A percentile compares a stretch with the other conserved stretches of the same genome.
phyloP scores from a whole-genome alignment of 2,329 filamentous ascomycete genomes.

The Sclerotinia borealis region DNA sequence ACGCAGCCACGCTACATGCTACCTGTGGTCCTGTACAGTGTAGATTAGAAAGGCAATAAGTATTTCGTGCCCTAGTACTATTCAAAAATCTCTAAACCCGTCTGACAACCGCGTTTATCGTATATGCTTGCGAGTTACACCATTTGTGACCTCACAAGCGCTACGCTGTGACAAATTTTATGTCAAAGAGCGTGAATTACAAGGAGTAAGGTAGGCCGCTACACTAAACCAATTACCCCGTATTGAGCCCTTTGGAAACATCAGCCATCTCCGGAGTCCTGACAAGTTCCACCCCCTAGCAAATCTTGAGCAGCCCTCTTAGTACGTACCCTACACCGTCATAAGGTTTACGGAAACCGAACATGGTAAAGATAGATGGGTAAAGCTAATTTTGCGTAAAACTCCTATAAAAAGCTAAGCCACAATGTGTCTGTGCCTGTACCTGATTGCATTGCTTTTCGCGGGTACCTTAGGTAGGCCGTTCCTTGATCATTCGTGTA shows the following conservation, averaged over 20 bases:
- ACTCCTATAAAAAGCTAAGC: conserved; percentile 7
- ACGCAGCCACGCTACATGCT: conserved; percentile 5
- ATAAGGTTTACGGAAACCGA: background rate
- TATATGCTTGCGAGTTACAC: conserved; percentile 1
- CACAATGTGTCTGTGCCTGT: conserved; percentile 7
- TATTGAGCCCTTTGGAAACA: background rate
- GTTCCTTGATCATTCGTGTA: background rate
- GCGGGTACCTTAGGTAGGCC: background rate
- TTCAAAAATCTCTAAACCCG: conserved; percentile 3
- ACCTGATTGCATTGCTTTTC: background rate
- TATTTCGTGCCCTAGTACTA: background rate
- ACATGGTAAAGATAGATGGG: background rate
- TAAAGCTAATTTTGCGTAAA: background rate
- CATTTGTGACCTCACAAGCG: background rate
- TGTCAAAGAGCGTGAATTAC: background rate
- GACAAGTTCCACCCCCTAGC: background rate
- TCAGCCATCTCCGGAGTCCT: background rate
- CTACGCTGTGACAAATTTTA: background rate
- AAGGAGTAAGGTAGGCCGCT: conserved; percentile 1
- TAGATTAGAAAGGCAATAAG: background rate
- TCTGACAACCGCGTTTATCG: conserved; percentile 4
- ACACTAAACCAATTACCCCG: background rate
- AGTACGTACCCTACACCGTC: conserved; percentile 7
- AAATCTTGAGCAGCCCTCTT: conserved; percentile 1
- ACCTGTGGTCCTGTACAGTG: too few relatives aligned